phyloP scores from a whole-genome alignment of 345 rosid genomes.

The Salix brachista region DNA sequence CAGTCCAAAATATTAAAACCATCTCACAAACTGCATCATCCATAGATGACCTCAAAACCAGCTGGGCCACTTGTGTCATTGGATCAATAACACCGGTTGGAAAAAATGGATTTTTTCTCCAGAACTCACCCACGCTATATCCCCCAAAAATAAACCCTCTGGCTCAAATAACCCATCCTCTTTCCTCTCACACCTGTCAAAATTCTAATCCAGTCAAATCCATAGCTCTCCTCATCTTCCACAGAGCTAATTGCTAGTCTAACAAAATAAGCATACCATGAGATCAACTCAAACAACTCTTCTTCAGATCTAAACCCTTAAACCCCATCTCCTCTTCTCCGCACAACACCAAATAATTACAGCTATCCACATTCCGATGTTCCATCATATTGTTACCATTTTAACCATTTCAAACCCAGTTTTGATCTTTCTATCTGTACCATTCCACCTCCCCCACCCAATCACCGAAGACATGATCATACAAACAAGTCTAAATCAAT shows the following conservation, averaged over 20 bases:
- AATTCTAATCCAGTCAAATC: slow-evolving; percentile 8
- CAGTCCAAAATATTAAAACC: slow-evolving; percentile 71
- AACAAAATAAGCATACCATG: slow-evolving; percentile 38
- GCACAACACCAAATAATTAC: slow-evolving; percentile 34
- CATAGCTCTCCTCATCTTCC: slow-evolving; percentile 34
- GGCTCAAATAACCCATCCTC: slow-evolving; percentile 84
- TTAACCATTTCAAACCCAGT: no score
- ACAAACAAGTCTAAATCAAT: no score
- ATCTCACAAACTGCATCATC: slow-evolving; percentile 92
- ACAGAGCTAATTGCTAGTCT: slow-evolving; percentile 40
- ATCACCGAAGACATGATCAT: no score
- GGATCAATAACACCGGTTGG: slow-evolving; percentile 93
- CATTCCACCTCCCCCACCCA: no score
- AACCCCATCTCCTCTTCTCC: slow-evolving; percentile 41
- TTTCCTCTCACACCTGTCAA: slow-evolving; percentile 33
- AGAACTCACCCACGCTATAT: slow-evolving; percentile 89
- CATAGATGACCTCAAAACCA: slow-evolving; percentile 84
- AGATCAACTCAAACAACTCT: slow-evolving; percentile 49
- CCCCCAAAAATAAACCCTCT: slow-evolving; percentile 86
- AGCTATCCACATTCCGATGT: no score
- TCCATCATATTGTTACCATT: no score
- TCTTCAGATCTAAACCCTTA: slow-evolving; percentile 33
- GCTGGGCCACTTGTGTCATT: slow-evolving; percentile 85
- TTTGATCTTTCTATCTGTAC: no score
- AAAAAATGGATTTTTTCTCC: slow-evolving; percentile 71